Base-by-base conservation (phyloP, 2,329 filamentous ascomycete genomes). In the Hypoxylon rubiginosum region DNA sequence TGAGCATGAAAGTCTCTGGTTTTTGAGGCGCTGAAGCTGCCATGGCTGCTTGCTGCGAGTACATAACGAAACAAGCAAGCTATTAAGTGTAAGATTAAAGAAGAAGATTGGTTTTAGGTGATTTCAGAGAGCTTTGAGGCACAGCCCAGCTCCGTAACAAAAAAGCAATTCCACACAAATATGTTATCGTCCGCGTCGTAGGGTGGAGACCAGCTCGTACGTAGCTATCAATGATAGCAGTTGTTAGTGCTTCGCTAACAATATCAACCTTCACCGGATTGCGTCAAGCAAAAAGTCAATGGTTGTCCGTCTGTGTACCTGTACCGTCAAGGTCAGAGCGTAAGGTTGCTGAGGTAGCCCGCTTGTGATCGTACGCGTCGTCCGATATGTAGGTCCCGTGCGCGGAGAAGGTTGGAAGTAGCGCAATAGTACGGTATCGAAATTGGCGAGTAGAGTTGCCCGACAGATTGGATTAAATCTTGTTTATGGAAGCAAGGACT, bases 1-100 rank as follows among this genome's bases (percentile, higher is more conserved):
- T 97, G 80, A 99, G 87, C 91, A 99, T 95, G 79, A 99, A 99
- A 43, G 96, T 98, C 86, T 99, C 96, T 73, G 96, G 96, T 82
- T 97, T 97, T 84, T 97, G 94, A 69, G 92, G 92, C 76, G 92
- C 91, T 75, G 92, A 45, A 34, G 74, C 92, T 62, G 73, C 92
- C 93, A 97, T 97, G 73, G 90, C 86, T 77, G 92, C 88, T 83
- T 94, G 91, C 83, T 93, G 91, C 72, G 91, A 87, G 83, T 93
- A 95, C 92, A 95, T 94, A 76, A 64, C 64, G 73, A 75, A 74
- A n/a, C 71, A 67, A 70, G 64, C 72, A 73, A 68, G 9, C 3
- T 43, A 43, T 43, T 43, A 43, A 43, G 39, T 43, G n/a, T 43
- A 43, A 43, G 8, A 43, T 43, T 43, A 43, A 43, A 19, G 39